These are phyloP conservation scores for Exsudoporus floridanus DNA, from an alignment of 1,284 basidiomycete genomes.

Conservation along the genomic window DNA sequence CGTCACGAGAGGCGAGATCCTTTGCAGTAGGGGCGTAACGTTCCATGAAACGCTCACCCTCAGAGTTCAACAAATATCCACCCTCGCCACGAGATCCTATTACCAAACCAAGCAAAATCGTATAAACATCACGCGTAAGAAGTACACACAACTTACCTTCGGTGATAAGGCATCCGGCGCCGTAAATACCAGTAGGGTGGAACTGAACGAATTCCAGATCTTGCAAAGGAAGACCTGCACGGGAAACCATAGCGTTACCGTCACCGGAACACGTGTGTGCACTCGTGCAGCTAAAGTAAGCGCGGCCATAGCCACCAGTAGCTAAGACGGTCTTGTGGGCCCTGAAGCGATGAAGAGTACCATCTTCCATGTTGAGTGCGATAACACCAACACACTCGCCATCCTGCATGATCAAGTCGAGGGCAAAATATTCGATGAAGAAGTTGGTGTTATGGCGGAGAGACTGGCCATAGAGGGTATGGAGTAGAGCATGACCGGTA, in stretches of 20 bases:
- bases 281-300: slow-evolving; percentile 99
- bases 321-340: slow-evolving; percentile 98
- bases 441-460: slow-evolving; percentile 99
- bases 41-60: slow-evolving; percentile 99
- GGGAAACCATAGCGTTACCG: slow-evolving; percentile 97
- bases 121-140: background rate
- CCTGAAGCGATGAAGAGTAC: slow-evolving; percentile 97
- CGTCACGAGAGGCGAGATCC: slow-evolving; percentile 98
- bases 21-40: slow-evolving; percentile 99
- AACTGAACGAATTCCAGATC: slow-evolving; percentile 99
- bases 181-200: slow-evolving; percentile 99
- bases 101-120: background rate
- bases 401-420: slow-evolving; percentile 98
- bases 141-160: slow-evolving; percentile 61
- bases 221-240: slow-evolving; percentile 96
- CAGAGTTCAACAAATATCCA: slow-evolving; percentile 97
- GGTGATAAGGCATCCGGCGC: slow-evolving; percentile 98
- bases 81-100: slow-evolving; percentile 97
- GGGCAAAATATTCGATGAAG: slow-evolving; percentile 99
- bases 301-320: slow-evolving; percentile 97
- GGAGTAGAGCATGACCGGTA: slow-evolving; percentile 97
- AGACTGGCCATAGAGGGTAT: slow-evolving; percentile 99
- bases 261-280: slow-evolving; percentile 99
- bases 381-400: slow-evolving; percentile 99
- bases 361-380: slow-evolving; percentile 99